phyloP scores from a whole-genome alignment of 2,329 filamentous ascomycete genomes.

The Laburnicola sp. region DNA sequence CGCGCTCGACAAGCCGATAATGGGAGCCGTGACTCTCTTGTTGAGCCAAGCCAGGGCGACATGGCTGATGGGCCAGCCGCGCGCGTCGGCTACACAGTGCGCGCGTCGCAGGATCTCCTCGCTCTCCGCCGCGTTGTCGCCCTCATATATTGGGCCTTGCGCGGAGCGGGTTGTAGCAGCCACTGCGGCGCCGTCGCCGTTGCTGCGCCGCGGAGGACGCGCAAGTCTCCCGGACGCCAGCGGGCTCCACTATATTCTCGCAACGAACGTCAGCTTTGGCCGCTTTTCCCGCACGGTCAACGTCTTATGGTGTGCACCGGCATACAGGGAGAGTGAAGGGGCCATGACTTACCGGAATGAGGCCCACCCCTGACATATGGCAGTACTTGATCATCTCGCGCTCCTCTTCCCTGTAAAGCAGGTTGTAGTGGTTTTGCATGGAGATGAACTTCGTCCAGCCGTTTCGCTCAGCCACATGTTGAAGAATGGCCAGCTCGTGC shows the following conservation, averaged over 20 bases:
- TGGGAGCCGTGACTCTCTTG: constrained; percentile 51
- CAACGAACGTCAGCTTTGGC: constrained; percentile 39
- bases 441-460: constrained; percentile 57
- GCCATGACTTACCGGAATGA: constrained; percentile 45
- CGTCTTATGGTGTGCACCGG: constrained; percentile 24
- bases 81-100: constrained; percentile 61
- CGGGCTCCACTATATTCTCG: too few relatives aligned
- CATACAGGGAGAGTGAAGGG: background rate
- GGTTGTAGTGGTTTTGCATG: constrained; percentile 58
- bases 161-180: too few relatives aligned
- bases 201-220: too few relatives aligned
- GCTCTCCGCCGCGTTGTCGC: constrained; percentile 47
- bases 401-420: constrained; percentile 65
- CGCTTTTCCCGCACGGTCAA: constrained; percentile 47
- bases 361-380: constrained; percentile 51
- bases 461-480: constrained; percentile 52
- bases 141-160: constrained; percentile 10
- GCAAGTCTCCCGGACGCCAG: too few relatives aligned
- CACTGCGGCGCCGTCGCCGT: too few relatives aligned
- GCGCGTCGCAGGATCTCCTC: constrained; percentile 58
- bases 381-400: constrained; percentile 59
- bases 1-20: constrained; percentile 55
- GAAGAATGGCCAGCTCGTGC: constrained; percentile 52
- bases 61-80: constrained; percentile 63
- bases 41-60: constrained; percentile 66